Evolutionary conservation across 2,329 filamentous ascomycete species (phyloP), one percentile per base, ranked within the genome.

Genomic region (Zymoseptoria crescenta): DNA sequence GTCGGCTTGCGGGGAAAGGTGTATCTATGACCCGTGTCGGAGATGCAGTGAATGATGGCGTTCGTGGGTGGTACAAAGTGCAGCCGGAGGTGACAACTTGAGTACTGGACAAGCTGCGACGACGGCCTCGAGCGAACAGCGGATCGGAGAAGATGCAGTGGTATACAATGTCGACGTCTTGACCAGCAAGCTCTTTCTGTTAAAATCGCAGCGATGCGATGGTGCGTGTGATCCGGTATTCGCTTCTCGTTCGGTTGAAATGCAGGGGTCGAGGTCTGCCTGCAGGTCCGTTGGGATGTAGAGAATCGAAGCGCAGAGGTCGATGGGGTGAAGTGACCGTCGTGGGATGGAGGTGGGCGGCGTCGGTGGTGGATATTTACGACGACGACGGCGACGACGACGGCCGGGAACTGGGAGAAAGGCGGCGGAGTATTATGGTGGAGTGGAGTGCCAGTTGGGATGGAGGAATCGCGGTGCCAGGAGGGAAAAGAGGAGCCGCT

Each of bases 301-400:
- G 28, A 24, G 49, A 57, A 28, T 45, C 35, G 35, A 45, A 45
- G 35, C 35, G 35, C 13, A 59, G 49, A 59, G 49, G 53, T 56
- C 56, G 56, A 58, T 53, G 50, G 56, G 52, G 53, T 28, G 52
- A 54, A 59, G 54, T 51, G 56, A 57, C 54, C 49, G 55, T 58
- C 55, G 52, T 52, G 28, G 52, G 51, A 19, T 19, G 50, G 30
- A 19, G 21, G 27, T n/a, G 3, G 13, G 35, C 49, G 27, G 19
- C 21, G 35, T 27, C 45, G 29, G 52, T 59, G 56, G 56, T 56
- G 52, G 49, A n/a, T 21, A 21, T 48, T 56, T n/a, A n/a, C n/a
- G 56, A 5, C 6, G 56, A 24, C 49, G 49, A 21, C 54, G 56
- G 56, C 24, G 24, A 24, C 24, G 24, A 24, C 24, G 24, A 24